These are phyloP conservation scores for Ophiostoma australiae DNA, from an alignment of 2,329 filamentous ascomycete genomes.

Conservation along the genomic window DNA sequence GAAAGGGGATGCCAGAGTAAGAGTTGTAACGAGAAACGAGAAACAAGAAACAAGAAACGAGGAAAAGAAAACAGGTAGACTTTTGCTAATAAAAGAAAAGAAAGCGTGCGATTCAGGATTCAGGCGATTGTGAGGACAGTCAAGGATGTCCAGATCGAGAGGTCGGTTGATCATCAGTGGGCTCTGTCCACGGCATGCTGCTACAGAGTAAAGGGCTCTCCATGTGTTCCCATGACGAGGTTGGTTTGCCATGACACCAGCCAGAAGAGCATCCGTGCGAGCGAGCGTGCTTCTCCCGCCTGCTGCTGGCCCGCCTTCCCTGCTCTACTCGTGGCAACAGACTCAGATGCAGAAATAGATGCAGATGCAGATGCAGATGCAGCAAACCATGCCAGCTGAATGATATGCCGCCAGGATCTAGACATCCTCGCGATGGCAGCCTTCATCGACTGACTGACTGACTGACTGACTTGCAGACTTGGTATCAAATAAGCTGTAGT, in stretches of 20 bases:
- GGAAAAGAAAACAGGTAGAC: background rate
- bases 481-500: too few relatives aligned
- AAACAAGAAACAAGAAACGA: background rate
- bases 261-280: background rate
- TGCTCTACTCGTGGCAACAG: background rate
- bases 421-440: background rate
- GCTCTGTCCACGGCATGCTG: background rate
- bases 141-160: background rate
- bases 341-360: conserved; percentile 3
- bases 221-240: background rate
- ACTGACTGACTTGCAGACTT: background rate
- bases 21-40: background rate
- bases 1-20: background rate
- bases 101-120: background rate
- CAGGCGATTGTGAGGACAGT: background rate
- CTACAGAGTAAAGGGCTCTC: background rate
- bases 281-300: background rate
- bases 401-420: conserved; percentile 11
- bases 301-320: background rate
- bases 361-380: conserved; percentile 8
- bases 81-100: background rate
- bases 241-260: background rate
- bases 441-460: background rate
- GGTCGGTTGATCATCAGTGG: background rate
- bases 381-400: conserved; percentile 6